Conservation (phyloP, 805 yeast species). For the Candida xyloterini region DNA sequence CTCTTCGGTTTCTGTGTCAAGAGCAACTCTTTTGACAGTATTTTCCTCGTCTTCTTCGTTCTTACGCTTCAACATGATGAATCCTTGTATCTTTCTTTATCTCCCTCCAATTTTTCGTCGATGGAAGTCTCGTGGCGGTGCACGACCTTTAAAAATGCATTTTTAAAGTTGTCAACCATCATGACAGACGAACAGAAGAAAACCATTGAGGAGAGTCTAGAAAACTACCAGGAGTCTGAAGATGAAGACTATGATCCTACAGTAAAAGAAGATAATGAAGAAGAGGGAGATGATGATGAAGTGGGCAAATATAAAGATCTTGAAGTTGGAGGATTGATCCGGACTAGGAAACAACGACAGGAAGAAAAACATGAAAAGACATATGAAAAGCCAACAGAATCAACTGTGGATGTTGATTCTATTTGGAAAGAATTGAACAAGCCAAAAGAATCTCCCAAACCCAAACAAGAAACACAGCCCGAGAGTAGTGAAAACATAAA, state of each 20-base stretch:
- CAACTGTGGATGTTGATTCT: conserved; percentile 42
- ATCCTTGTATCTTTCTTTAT: background rate
- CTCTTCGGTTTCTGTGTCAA: conserved; percentile 57
- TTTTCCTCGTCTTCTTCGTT: conserved; percentile 62
- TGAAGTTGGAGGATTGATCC: conserved; percentile 58
- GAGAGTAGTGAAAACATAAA: conserved; percentile 47
- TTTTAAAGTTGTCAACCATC: background rate
- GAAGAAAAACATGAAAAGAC: conserved; percentile 31
- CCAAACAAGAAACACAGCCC: background rate
- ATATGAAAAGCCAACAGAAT: conserved; percentile 25
- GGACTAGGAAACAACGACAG: conserved; percentile 63
- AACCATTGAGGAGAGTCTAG: conserved; percentile 30
- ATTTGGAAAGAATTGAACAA: conserved; percentile 55
- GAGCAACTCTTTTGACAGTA: conserved; percentile 63
- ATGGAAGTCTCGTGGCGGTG: background rate
- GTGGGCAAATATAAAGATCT: conserved; percentile 52
- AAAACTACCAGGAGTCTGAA: conserved; percentile 51
- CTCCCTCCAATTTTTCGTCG: conserved; percentile 8
- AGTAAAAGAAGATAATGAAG: conserved; percentile 35
- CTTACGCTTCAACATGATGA: conserved; percentile 54
- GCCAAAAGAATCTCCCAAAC: conserved; percentile 1
- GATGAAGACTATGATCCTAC: conserved; percentile 56
- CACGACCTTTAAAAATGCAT: conserved; percentile 6
- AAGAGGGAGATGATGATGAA: conserved; percentile 32
- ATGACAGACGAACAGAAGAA: conserved; percentile 10